Percentiles rank a stretch among this genome's conserved stretches.
Conservation (phyloP, 768 basidiomycete genomes). For the Pisolithus albus region DNA sequence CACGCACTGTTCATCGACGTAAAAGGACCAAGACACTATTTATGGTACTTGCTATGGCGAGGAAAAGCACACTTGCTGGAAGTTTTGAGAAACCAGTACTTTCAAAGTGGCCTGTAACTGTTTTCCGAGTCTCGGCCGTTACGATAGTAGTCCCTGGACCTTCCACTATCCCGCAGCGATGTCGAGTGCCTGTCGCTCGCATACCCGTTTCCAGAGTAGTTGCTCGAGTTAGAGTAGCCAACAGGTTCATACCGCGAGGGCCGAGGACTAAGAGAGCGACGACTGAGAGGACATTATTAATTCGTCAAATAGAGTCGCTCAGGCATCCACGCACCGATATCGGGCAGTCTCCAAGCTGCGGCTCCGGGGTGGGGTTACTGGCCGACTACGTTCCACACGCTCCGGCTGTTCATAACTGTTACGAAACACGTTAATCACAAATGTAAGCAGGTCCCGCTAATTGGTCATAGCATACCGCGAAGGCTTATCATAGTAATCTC, state of each 20-base stretch:
- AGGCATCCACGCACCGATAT: constrained; percentile 28
- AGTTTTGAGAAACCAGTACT: constrained; percentile 2
- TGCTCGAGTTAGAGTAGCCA: constrained; percentile 19
- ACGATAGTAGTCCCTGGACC: constrained; percentile 36
- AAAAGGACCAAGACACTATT: too few relatives aligned
- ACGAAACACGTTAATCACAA: background rate
- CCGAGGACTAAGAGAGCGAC: constrained; percentile 66
- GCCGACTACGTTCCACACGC: constrained; percentile 37
- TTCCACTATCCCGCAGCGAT: constrained; percentile 24
- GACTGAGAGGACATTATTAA: constrained; percentile 31
- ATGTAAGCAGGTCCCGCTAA: background rate
- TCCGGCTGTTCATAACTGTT: constrained; percentile 19
- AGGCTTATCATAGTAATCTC: constrained; percentile 62
- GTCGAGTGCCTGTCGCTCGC: constrained; percentile 10
- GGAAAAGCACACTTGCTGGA: background rate
- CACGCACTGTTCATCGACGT: too few relatives aligned
- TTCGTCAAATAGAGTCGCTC: background rate
- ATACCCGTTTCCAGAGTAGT: constrained; percentile 45
- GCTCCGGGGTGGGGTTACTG: constrained; percentile 46
- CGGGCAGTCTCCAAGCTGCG: constrained; percentile 36
- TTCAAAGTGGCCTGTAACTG: constrained; percentile 23
- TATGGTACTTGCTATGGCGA: too few relatives aligned
- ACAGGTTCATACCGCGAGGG: constrained; percentile 43
- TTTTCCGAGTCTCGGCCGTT: constrained; percentile 25
- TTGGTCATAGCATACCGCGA: constrained; percentile 39